phyloP scores from a whole-genome alignment of 2,329 filamentous ascomycete species.

The Elsinoe australis region DNA sequence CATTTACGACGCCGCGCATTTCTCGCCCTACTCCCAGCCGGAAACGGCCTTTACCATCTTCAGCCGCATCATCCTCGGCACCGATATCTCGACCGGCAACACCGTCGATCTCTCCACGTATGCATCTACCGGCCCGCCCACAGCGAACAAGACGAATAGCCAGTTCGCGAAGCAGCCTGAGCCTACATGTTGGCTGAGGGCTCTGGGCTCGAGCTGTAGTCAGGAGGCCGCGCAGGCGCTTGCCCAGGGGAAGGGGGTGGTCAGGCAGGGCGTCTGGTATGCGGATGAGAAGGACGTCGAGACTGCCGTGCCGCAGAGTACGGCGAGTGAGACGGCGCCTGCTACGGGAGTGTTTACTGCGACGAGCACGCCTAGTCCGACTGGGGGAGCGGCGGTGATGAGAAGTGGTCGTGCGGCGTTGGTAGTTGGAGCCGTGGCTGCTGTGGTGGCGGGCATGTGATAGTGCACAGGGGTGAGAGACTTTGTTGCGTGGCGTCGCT shows the following conservation, averaged over 20 bases:
- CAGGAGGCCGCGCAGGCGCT: constrained; percentile 45
- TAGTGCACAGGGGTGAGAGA: no score
- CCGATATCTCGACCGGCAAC: constrained; percentile 48
- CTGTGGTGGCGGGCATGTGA: constrained; percentile 5
- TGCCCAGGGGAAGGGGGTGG: constrained; percentile 44
- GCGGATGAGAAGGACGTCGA: constrained; percentile 22
- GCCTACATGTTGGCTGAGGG: constrained; percentile 55
- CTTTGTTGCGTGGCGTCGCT: no score
- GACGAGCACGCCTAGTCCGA: constrained; percentile 30
- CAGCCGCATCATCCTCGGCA: constrained; percentile 15
- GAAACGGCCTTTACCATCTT: constrained; percentile 10
- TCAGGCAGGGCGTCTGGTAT: constrained; percentile 55
- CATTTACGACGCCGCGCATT: constrained; percentile 31
- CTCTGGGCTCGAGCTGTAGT: constrained; percentile 46
- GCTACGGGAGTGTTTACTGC: constrained; percentile 34
- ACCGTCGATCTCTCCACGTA: constrained; percentile 46
- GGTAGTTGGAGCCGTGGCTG: background rate
- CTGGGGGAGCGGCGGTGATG: constrained; percentile 18
- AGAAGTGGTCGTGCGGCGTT: background rate
- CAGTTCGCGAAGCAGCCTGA: constrained; percentile 40
- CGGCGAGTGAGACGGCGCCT: background rate
- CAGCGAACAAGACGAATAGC: constrained; percentile 50
- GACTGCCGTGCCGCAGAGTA: background rate
- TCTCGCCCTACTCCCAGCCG: constrained; percentile 31
- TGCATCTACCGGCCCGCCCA: constrained; percentile 50